Percentiles rank a stretch among this genome's conserved stretches.
These are phyloP conservation scores for Aspergillus leporis DNA, from an alignment of 495 filamentous ascomycete genomes.

Conservation along the genomic window DNA sequence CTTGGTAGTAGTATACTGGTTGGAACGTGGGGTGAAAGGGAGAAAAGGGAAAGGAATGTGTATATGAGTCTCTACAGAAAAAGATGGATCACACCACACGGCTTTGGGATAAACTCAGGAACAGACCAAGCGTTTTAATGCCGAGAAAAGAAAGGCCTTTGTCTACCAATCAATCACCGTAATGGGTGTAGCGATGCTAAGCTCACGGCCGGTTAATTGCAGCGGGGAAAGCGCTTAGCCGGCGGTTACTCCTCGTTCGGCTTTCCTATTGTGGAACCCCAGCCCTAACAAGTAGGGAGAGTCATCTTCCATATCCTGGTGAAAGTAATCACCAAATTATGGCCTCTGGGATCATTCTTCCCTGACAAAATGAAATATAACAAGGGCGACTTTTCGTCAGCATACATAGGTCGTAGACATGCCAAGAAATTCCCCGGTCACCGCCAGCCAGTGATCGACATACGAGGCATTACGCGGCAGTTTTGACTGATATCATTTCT, in stretches of 20 bases:
- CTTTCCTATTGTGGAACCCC: background rate
- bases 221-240: conserved; percentile 5
- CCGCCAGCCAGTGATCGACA: background rate
- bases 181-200: background rate
- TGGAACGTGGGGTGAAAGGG: background rate
- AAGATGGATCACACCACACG: background rate
- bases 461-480: background rate
- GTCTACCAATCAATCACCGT: background rate
- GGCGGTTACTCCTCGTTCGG: background rate
- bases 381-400: background rate
- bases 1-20: background rate
- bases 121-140: background rate
- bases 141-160: background rate
- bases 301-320: background rate
- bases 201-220: background rate
- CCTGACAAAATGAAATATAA: background rate
- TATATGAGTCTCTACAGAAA: background rate
- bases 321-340: background rate
- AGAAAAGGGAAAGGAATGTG: background rate
- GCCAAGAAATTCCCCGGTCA: background rate
- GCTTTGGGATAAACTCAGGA: background rate
- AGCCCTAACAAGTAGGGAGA: background rate
- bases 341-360: background rate
- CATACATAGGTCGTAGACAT: background rate
- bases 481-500: background rate